Conservation (phyloP, 306 rosid genomes). For the Neltuma alba region DNA sequence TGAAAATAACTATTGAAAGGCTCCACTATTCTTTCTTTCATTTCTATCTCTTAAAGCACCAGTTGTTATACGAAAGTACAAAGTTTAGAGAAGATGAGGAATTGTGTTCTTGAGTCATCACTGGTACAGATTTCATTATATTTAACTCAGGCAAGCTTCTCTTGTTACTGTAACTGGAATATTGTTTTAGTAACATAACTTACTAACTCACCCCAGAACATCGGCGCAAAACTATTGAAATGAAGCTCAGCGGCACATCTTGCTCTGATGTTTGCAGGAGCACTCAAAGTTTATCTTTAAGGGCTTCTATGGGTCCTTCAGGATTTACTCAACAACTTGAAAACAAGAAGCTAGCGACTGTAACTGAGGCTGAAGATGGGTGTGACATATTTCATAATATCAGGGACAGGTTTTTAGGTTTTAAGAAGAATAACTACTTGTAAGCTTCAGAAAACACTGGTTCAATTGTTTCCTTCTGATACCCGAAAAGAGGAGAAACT, state of each 20-base stretch:
- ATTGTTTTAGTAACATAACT: not conserved
- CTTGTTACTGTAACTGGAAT: not conserved
- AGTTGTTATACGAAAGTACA: not conserved
- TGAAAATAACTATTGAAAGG: not conserved
- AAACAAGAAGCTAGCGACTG: slow-evolving; percentile 44
- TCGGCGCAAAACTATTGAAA: slow-evolving; percentile 32
- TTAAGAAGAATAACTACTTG: slow-evolving; percentile 72
- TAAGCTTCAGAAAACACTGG: slow-evolving; percentile 46
- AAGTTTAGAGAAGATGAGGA: not conserved
- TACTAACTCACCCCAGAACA: slow-evolving; percentile 33
- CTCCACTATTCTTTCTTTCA: not conserved
- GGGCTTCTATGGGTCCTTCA: slow-evolving; percentile 65
- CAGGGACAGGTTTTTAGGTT: slow-evolving; percentile 74
- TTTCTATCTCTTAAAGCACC: not conserved
- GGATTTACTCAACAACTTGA: slow-evolving; percentile 55
- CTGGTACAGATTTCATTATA: not conserved
- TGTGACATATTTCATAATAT: slow-evolving; percentile 59
- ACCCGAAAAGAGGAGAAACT: slow-evolving; percentile 19
- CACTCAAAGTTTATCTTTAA: slow-evolving; percentile 49
- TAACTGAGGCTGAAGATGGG: slow-evolving; percentile 48
- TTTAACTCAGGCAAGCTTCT: not conserved
- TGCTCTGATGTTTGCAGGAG: slow-evolving; percentile 51
- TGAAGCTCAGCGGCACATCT: not conserved
- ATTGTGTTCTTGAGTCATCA: not conserved
- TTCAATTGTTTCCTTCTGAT: not conserved